These are phyloP conservation scores for Aspergillus sclerotialis DNA, from an alignment of 2,329 filamentous ascomycete genomes.

Conservation along the genomic window DNA sequence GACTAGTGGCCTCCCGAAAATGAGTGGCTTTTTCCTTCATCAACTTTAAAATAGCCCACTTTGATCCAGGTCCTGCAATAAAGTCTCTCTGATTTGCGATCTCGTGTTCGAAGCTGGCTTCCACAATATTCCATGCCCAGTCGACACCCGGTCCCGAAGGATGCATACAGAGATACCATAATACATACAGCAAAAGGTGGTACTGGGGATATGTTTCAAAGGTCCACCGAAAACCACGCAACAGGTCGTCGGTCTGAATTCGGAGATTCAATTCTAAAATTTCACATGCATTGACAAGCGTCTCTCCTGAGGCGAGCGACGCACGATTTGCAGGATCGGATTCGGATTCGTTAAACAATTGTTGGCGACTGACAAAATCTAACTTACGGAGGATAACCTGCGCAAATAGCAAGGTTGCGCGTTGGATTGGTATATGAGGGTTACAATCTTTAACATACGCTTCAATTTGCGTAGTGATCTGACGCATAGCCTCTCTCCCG, in stretches of 20 bases:
- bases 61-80: background rate
- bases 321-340: background rate
- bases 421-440: slow-evolving; percentile 41
- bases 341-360: slow-evolving; percentile 10
- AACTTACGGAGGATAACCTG: slow-evolving; percentile 27
- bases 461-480: slow-evolving; percentile 39
- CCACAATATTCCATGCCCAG: slow-evolving; percentile 23
- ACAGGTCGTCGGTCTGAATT: slow-evolving; percentile 29
- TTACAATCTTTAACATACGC: slow-evolving; percentile 46
- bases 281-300: slow-evolving; percentile 24
- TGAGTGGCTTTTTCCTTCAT: background rate
- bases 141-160: slow-evolving; percentile 18
- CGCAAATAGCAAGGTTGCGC: slow-evolving; percentile 18
- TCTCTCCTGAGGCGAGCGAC: slow-evolving; percentile 17
- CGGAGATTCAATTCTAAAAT: slow-evolving; percentile 24
- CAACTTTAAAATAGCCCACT: background rate
- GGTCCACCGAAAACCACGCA: slow-evolving; percentile 30
- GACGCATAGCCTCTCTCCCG: slow-evolving; percentile 33
- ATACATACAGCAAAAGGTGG: slow-evolving; percentile 33
- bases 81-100: background rate
- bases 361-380: slow-evolving; percentile 24
- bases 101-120: background rate
- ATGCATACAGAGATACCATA: slow-evolving; percentile 36
- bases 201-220: slow-evolving; percentile 34
- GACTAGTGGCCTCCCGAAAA: background rate